Conservation (phyloP, 805 yeast genomes). For the Saccharomyces kudriavzevii region DNA sequence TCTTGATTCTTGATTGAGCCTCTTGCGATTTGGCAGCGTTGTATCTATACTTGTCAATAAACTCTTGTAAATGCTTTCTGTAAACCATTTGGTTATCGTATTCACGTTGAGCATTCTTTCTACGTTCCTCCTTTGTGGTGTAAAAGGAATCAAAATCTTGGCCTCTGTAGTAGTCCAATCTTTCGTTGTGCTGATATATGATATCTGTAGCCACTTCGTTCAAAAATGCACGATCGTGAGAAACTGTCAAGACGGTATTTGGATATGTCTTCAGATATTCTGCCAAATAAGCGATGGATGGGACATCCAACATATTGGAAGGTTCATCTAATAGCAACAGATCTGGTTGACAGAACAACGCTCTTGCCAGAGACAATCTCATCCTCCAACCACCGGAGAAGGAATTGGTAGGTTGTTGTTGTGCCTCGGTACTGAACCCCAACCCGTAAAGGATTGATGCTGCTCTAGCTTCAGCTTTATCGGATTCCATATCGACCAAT, state of each 20-base stretch:
- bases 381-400: conserved; percentile 99
- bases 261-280: conserved; percentile 84
- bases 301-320: conserved; percentile 99
- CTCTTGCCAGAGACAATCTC: conserved; percentile 97
- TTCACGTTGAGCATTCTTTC: conserved; percentile 86
- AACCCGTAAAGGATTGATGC: conserved; percentile 87
- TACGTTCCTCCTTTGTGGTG: conserved; percentile 88
- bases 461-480: conserved; percentile 95
- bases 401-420: conserved; percentile 71
- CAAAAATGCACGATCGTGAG: conserved; percentile 94
- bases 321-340: conserved; percentile 93
- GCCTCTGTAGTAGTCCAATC: conserved; percentile 92
- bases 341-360: conserved; percentile 95
- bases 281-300: conserved; percentile 89
- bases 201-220: conserved; percentile 98
- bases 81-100: conserved; percentile 96
- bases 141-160: conserved; percentile 90
- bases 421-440: conserved; percentile 88
- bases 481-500: conserved; percentile 87
- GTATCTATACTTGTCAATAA: conserved; percentile 93
- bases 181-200: conserved; percentile 93
- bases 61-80: conserved; percentile 85
- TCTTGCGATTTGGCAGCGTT: conserved; percentile 97
- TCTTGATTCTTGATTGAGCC: conserved; percentile 96
- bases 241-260: conserved; percentile 87